Percentiles rank a stretch among this genome's conserved stretches.
Evolutionary conservation across 768 basidiomycete species (phyloP).

Genomic region (Amanita thiersii): DNA sequence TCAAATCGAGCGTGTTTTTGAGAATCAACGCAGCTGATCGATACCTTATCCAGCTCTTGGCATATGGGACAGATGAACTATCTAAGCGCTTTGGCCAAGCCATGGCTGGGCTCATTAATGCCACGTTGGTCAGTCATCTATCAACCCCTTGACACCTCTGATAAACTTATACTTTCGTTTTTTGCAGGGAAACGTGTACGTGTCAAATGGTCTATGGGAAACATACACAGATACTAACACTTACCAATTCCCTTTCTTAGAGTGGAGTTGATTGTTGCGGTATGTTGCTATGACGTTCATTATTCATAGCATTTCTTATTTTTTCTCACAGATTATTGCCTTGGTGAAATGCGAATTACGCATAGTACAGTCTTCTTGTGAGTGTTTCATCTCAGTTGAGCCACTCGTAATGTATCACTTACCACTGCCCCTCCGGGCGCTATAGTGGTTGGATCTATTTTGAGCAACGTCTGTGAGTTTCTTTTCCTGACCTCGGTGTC

Average conservation of each 20-base stretch:
- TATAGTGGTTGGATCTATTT: constrained; percentile 77
- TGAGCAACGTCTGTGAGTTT: constrained; percentile 79
- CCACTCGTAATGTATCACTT: constrained; percentile 1
- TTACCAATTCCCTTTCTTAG: too few relatives aligned
- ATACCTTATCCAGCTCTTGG: constrained; percentile 43
- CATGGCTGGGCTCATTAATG: constrained; percentile 77
- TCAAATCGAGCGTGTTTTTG: background rate
- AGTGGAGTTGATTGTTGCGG: constrained; percentile 71
- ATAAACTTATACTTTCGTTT: too few relatives aligned
- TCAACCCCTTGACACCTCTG: too few relatives aligned
- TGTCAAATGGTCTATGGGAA: too few relatives aligned
- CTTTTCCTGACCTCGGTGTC: too few relatives aligned
- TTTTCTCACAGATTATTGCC: constrained; percentile 34
- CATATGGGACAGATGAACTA: constrained; percentile 81
- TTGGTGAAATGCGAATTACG: constrained; percentile 48
- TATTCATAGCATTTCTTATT: background rate
- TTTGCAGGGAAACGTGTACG: constrained; percentile 43
- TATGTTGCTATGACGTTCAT: constrained; percentile 28
- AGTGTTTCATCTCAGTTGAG: constrained; percentile 20
- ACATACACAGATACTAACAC: too few relatives aligned
- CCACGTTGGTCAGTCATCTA: constrained; percentile 66
- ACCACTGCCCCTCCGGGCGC: constrained; percentile 9
- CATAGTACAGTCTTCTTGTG: constrained; percentile 78
- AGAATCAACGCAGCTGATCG: background rate
- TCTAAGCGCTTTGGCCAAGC: constrained; percentile 80